Base-by-base conservation (phyloP, 1,139 yeast genomes). In the Kurtzmaniella quercitrusa region DNA sequence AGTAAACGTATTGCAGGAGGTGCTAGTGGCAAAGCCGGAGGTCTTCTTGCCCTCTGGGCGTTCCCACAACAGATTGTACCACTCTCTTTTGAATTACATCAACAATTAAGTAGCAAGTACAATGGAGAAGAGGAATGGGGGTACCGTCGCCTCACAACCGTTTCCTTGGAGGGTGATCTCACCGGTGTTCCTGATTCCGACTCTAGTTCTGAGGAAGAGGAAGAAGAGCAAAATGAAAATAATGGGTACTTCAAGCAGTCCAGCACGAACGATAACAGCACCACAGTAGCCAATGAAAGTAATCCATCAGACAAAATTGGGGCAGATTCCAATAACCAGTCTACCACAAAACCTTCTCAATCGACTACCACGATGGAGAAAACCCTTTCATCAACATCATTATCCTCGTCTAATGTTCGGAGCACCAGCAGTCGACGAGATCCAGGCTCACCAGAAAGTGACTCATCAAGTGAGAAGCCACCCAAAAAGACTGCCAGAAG, bases 11-110 rank as follows among this genome's bases (percentile, higher is more conserved):
- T 93, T 3, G 98, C 98, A 0, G 95, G 97, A 41, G 98, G 97
- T 36, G 98, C 98, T 15, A 81, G 91, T 36, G 98, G 98, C 45
- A 93, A 93, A 57, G 98, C 98, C 2, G 98, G 98, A 36, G 98
- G 98, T 0, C 70, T 93, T 41, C 66, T 93, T 45, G 97, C 97
- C 1, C 74, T 87, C 37, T 90, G 98, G 95, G 98, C 98, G 0
- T 93, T 93, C 62, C 98, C 98, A 1, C 91, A 86, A 56, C 96
- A 89, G 61, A 81, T 93, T 44, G 98, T 91, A 4, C 95, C 96
- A 1, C 71, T 93, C 45, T 85, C 95, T 39, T 93, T 90, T 65
- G 77, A 79, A 50, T 73, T 93, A 49, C 98, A 93, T 66, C 90
- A 86, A 56, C 85, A 90, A 48, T 73, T 93, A 43, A 79, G 95